Evolutionary conservation across 768 basidiomycete species (phyloP).

Genomic region (Leccinum disarticulatum): DNA sequence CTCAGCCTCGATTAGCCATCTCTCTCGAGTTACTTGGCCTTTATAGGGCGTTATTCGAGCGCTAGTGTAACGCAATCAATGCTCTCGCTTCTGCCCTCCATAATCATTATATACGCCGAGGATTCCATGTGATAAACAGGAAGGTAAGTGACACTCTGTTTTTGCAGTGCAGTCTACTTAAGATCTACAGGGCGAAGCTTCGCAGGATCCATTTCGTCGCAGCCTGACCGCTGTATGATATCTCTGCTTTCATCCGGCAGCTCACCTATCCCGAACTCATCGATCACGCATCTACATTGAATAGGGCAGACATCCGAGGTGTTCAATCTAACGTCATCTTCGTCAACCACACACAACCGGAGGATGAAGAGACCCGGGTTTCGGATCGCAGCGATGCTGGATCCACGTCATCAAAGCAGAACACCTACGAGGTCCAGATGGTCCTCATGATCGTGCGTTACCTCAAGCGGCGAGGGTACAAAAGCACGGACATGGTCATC

Average conservation of each 20-base stretch:
- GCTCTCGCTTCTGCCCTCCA: too few relatives aligned
- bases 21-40: too few relatives aligned
- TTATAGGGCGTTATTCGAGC: too few relatives aligned
- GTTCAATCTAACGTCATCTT: slow-evolving; percentile 61
- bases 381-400: slow-evolving; percentile 48
- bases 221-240: slow-evolving; percentile 20
- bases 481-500: slow-evolving; percentile 57
- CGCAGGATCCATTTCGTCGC: too few relatives aligned
- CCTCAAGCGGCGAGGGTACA: slow-evolving; percentile 68
- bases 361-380: slow-evolving; percentile 46
- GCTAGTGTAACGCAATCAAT: too few relatives aligned
- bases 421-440: slow-evolving; percentile 61
- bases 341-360: slow-evolving; percentile 55
- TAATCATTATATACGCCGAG: too few relatives aligned
- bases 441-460: slow-evolving; percentile 66
- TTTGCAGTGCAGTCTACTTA: too few relatives aligned
- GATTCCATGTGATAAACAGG: too few relatives aligned
- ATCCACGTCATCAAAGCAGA: slow-evolving; percentile 59
- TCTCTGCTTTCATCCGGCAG: slow-evolving; percentile 58
- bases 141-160: too few relatives aligned
- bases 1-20: too few relatives aligned
- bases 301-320: slow-evolving; percentile 54
- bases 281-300: slow-evolving; percentile 51
- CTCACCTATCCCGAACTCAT: slow-evolving; percentile 70
- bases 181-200: too few relatives aligned